Percentiles rank a stretch among this genome's conserved stretches.
These are phyloP conservation scores for Trichophyton benhamiae DNA, from an alignment of 2,329 filamentous ascomycete species.

Conservation along the genomic window DNA sequence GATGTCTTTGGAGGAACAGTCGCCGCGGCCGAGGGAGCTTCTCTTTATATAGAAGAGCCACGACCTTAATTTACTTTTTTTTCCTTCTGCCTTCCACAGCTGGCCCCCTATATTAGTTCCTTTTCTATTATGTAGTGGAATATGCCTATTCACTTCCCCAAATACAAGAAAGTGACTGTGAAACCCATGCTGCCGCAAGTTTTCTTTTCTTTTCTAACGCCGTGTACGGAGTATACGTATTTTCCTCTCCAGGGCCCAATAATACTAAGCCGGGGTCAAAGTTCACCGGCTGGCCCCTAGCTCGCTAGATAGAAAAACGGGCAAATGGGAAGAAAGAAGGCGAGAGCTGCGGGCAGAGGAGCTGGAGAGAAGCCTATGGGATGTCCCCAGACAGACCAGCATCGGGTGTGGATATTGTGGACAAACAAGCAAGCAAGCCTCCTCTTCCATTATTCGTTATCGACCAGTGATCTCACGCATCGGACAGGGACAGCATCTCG, in stretches of 20 bases:
- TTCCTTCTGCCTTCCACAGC: not conserved
- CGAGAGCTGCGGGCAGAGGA: not conserved
- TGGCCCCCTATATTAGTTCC: not conserved
- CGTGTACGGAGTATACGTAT: not conserved
- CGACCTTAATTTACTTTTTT: not conserved
- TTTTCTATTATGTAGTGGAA: not conserved
- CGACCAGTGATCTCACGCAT: not conserved
- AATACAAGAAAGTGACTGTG: not conserved
- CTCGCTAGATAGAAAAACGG: not conserved
- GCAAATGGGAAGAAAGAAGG: not conserved
- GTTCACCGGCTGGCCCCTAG: not conserved
- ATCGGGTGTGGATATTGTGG: not conserved
- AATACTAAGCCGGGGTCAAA: not conserved
- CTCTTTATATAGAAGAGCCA: not conserved
- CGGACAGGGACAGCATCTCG: not conserved
- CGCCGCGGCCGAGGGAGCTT: not conserved
- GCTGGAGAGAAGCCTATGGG: not conserved
- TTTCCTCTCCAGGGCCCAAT: not conserved
- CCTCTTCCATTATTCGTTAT: no score
- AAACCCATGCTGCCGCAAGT: not conserved
- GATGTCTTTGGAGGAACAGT: not conserved
- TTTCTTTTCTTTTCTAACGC: not conserved
- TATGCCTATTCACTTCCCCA: not conserved
- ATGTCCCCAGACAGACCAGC: not conserved
- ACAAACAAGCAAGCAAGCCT: no score